These are phyloP conservation scores for Didymella sp. DNA, from an alignment of 2,329 filamentous ascomycete species.

Conservation along the genomic window DNA sequence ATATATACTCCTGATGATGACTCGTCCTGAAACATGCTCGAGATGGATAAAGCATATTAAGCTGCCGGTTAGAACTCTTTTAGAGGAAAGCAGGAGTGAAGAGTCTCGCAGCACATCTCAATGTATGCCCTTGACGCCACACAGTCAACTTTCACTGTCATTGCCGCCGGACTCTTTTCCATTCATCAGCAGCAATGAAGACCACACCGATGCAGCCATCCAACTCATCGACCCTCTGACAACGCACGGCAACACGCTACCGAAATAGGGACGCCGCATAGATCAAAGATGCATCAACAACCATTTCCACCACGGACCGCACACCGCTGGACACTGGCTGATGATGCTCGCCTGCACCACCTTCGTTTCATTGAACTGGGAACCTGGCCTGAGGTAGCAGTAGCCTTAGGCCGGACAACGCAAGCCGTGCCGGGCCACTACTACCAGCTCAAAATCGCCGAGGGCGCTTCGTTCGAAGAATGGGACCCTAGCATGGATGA, in stretches of 20 bases:
- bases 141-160: not conserved
- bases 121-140: not conserved
- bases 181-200: no score
- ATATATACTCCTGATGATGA: no score
- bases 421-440: not conserved
- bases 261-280: no score
- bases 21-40: no score
- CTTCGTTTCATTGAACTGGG: constrained; percentile 3
- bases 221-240: not conserved
- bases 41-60: no score
- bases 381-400: constrained; percentile 1
- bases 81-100: no score
- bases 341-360: constrained; percentile 7
- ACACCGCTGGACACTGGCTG: constrained; percentile 17
- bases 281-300: not conserved
- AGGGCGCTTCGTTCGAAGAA: constrained; percentile 1
- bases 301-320: not conserved
- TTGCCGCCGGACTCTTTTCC: not conserved
- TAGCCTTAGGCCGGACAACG: not conserved
- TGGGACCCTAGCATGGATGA: constrained; percentile 14
- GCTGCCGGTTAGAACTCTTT: no score
- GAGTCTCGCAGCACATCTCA: not conserved
- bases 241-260: no score
- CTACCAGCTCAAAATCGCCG: not conserved
- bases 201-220: not conserved